Conservation (phyloP, 768 basidiomycete species). For the Crepidotus variabilis region DNA sequence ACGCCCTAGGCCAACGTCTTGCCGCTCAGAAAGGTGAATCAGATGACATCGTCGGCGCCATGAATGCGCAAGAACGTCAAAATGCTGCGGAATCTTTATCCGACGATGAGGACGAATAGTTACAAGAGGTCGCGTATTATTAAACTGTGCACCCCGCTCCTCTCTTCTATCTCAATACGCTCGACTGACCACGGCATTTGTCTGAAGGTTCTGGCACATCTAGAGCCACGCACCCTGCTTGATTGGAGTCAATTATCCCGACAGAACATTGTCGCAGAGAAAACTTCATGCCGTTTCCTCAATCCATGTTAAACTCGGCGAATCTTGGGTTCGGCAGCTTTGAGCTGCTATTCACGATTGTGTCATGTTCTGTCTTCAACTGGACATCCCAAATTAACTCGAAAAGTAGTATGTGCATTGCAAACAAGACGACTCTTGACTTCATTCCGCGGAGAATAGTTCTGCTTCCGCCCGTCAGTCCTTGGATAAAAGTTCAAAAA, state of each 20-base stretch:
- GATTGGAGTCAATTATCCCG: neutral
- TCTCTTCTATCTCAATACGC: neutral
- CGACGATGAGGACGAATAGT: slow-evolving; percentile 58
- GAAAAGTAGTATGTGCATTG: neutral
- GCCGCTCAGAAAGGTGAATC: slow-evolving; percentile 76
- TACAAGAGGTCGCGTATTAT: neutral
- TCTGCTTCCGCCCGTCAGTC: neutral
- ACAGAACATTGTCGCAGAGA: neutral
- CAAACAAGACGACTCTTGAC: neutral
- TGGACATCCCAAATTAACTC: neutral
- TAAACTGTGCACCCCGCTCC: neutral
- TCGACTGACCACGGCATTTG: neutral
- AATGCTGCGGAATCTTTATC: slow-evolving; percentile 48
- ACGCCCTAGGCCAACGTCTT: slow-evolving; percentile 66
- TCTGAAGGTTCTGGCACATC: neutral
- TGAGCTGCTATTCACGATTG: neutral
- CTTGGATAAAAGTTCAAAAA: neutral
- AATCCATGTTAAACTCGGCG: neutral
- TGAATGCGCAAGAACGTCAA: slow-evolving; percentile 70
- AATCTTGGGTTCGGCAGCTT: neutral
- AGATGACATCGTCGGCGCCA: slow-evolving; percentile 78
- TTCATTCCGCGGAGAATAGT: neutral
- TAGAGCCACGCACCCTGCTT: neutral
- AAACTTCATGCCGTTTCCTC: neutral
- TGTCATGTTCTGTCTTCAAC: neutral